phyloP scores from a whole-genome alignment of 805 yeast species.

The Pichia nanzhaoensis region DNA sequence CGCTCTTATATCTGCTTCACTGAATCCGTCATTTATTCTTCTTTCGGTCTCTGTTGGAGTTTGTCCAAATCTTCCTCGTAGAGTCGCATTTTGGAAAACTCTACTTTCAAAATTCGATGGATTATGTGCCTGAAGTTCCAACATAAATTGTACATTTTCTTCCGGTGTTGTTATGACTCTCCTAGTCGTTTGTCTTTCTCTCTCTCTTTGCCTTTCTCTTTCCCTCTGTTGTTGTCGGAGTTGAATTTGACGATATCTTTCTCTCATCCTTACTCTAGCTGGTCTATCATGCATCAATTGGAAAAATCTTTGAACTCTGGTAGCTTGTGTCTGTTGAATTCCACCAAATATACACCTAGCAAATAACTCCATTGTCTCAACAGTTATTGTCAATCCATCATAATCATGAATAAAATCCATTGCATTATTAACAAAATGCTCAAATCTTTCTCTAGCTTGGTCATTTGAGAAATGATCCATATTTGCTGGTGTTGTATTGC shows the following conservation, averaged over 20 bases:
- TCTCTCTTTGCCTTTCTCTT: background rate
- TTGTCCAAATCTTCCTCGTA: background rate
- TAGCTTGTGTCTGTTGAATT: constrained; percentile 26
- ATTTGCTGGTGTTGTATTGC: constrained; percentile 14
- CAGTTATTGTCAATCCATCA: constrained; percentile 19
- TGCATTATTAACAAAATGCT: constrained; percentile 24
- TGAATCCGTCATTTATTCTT: too few species aligned
- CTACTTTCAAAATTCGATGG: background rate
- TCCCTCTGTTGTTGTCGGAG: constrained; percentile 14
- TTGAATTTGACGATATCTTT: constrained; percentile 9
- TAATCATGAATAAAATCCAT: constrained; percentile 26
- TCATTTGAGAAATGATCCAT: constrained; percentile 14
- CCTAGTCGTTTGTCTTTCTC: background rate
- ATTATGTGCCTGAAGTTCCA: constrained; percentile 1
- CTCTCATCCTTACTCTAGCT: constrained; percentile 9
- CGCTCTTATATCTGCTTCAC: background rate
- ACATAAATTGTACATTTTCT: background rate
- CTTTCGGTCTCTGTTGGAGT: background rate
- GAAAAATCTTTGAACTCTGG: constrained; percentile 29
- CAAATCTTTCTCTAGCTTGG: constrained; percentile 22
- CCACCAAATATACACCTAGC: constrained; percentile 27
- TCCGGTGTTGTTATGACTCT: constrained; percentile 1
- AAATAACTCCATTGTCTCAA: constrained; percentile 25
- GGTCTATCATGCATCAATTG: constrained; percentile 21
- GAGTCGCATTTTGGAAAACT: background rate